phyloP scores from a whole-genome alignment of 1,284 basidiomycete genomes.

The Stereum hirsutum region DNA sequence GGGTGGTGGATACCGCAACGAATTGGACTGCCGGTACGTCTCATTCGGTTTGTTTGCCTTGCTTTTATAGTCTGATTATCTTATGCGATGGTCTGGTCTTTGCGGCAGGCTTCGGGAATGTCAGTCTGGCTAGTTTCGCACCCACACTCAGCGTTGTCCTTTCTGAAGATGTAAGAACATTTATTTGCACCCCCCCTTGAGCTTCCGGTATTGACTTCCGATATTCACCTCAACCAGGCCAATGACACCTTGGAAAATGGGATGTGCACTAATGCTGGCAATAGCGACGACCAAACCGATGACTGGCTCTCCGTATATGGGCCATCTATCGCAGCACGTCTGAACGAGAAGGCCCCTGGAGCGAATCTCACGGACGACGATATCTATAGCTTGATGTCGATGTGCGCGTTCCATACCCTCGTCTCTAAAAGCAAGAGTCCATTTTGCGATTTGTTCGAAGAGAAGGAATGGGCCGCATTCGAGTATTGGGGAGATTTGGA shows the following conservation, averaged over 20 bases:
- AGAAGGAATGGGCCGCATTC: constrained; percentile 49
- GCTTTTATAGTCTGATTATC: neutral
- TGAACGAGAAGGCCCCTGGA: constrained; percentile 55
- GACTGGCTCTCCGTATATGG: constrained; percentile 50
- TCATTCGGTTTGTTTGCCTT: too few relatives aligned
- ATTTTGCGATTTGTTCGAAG: constrained; percentile 63
- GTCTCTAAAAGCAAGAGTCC: constrained; percentile 43
- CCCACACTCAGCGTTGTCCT: constrained; percentile 46
- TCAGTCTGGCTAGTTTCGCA: constrained; percentile 12
- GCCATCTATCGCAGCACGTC: constrained; percentile 43
- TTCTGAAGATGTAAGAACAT: constrained; percentile 36
- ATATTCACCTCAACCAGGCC: constrained; percentile 25
- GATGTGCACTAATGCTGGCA: constrained; percentile 57
- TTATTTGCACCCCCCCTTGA: constrained; percentile 1
- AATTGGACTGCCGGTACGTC: constrained; percentile 62
- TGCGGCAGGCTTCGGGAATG: constrained; percentile 38
- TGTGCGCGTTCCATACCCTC: constrained; percentile 75
- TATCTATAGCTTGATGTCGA: constrained; percentile 50
- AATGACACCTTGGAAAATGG: constrained; percentile 72
- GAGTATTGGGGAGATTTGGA: constrained; percentile 69
- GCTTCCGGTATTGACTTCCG: too few relatives aligned
- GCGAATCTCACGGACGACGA: constrained; percentile 53
- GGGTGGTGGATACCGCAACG: constrained; percentile 59
- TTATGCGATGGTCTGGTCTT: neutral
- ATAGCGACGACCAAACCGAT: constrained; percentile 31